These are phyloP conservation scores for Warburgia ugandensis DNA, from an alignment of 164 flowering plant genomes.

Conservation along the genomic window DNA sequence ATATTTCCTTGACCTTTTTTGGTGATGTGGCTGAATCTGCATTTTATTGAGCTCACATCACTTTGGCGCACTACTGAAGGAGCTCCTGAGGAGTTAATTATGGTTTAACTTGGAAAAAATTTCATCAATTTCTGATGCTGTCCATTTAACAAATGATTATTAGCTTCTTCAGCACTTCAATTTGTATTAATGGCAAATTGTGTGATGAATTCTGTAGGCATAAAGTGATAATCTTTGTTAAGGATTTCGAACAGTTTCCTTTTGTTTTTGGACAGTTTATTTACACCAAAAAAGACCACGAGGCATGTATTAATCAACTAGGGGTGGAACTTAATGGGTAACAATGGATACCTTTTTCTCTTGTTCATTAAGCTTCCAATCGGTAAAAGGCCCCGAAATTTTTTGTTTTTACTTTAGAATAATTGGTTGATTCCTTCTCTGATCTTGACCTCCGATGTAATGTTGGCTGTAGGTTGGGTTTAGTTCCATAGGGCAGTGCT, in stretches of 20 bases:
- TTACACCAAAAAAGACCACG: slow-evolving; percentile 91
- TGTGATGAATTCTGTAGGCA: slow-evolving; percentile 40
- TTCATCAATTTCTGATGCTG: slow-evolving; percentile 1
- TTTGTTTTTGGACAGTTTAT: slow-evolving; percentile 87
- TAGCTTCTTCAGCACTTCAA: neutral
- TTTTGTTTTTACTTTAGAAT: too few species aligned
- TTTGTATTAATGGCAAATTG: neutral
- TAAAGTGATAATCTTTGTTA: slow-evolving; percentile 95
- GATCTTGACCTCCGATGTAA: too few species aligned
- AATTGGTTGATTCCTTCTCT: too few species aligned
- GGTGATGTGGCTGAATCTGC: too few species aligned
- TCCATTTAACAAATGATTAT: neutral
- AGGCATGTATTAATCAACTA: slow-evolving; percentile 92
- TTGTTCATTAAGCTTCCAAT: too few species aligned
- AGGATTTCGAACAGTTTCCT: slow-evolving; percentile 94
- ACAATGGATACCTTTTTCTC: neutral
- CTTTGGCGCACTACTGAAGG: too few species aligned
- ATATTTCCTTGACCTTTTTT: too few species aligned
- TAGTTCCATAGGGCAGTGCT: too few species aligned
- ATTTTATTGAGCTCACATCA: too few species aligned
- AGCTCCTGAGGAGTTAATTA: neutral
- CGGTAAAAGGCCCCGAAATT: too few species aligned
- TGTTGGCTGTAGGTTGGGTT: too few species aligned
- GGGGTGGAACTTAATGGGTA: slow-evolving; percentile 99
- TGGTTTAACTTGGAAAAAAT: too few species aligned